These are phyloP conservation scores for Oryza officinalis DNA, from an alignment of 176 grass and related monocot genomes.

Conservation along the genomic window DNA sequence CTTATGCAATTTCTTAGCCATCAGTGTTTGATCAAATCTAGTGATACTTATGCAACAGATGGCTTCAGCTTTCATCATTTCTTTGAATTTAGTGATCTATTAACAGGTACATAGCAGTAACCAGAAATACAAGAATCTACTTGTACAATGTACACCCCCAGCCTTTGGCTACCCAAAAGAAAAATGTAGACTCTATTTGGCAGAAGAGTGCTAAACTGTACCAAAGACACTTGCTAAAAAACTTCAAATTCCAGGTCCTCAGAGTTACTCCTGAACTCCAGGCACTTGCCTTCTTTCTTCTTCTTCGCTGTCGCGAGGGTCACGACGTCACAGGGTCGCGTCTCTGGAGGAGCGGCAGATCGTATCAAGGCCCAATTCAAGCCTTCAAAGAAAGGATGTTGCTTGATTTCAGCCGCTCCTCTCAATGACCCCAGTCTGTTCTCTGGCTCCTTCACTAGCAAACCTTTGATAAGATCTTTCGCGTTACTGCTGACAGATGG, in stretches of 20 bases:
- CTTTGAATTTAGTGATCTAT: constrained; percentile 48
- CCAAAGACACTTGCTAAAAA: constrained; percentile 45
- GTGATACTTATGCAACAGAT: constrained; percentile 31
- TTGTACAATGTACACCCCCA: constrained; percentile 58
- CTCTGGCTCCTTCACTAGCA: constrained; percentile 74
- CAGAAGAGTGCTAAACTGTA: constrained; percentile 38
- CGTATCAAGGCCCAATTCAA: constrained; percentile 77
- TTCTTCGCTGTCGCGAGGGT: constrained; percentile 41
- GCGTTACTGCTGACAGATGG: constrained; percentile 54
- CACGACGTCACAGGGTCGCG: constrained; percentile 46
- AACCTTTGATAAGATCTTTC: constrained; percentile 64
- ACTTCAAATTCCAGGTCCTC: constrained; percentile 72
- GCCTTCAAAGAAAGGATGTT: constrained; percentile 72
- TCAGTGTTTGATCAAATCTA: background rate
- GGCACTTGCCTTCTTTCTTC: constrained; percentile 76
- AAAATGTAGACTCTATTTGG: constrained; percentile 35
- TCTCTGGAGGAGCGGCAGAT: constrained; percentile 61
- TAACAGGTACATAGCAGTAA: constrained; percentile 41
- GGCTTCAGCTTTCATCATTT: constrained; percentile 31
- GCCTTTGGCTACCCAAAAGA: constrained; percentile 45
- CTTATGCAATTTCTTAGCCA: too few species aligned
- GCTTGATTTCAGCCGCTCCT: constrained; percentile 83
- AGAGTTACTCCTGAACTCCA: constrained; percentile 51
- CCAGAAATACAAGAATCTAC: constrained; percentile 54
- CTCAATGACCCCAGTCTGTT: constrained; percentile 56